Conservation (phyloP, 2,329 filamentous ascomycete species). For the Arthrobotrys musiformis region DNA sequence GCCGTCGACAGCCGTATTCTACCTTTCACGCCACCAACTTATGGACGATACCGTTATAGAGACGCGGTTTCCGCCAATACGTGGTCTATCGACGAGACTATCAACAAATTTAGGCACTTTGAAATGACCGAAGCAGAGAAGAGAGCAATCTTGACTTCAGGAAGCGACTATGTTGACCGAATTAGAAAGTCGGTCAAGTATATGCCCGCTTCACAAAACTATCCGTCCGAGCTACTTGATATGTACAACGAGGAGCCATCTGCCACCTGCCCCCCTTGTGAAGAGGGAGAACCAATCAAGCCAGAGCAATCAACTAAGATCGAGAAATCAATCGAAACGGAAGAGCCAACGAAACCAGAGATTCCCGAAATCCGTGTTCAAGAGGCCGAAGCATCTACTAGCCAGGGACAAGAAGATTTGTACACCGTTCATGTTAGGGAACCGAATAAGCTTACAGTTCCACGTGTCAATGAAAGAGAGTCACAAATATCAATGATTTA, state of each 20-base stretch:
- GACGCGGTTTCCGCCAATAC: neutral
- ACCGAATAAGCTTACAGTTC: neutral
- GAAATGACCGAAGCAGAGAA: neutral
- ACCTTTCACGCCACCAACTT: neutral
- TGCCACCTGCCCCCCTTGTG: neutral
- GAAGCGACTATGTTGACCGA: neutral
- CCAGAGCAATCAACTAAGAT: no score
- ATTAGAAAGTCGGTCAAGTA: slow-evolving; percentile 8
- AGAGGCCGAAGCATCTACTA: neutral
- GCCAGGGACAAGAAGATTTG: neutral
- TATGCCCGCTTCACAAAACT: neutral
- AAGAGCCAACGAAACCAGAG: neutral
- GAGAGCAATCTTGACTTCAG: neutral
- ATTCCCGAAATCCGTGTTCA: slow-evolving; percentile 8
- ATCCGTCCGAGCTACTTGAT: neutral
- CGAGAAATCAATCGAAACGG: no score
- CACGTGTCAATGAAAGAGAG: neutral
- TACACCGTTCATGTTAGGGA: neutral
- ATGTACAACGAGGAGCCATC: neutral
- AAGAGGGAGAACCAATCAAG: neutral
- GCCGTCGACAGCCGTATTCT: neutral
- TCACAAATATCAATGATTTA: no score
- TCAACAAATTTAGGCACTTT: neutral
- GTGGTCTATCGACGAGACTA: neutral
- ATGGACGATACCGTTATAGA: neutral